phyloP scores from a whole-genome alignment of 1,284 basidiomycete genomes.

The Ceratobasidium sp. region DNA sequence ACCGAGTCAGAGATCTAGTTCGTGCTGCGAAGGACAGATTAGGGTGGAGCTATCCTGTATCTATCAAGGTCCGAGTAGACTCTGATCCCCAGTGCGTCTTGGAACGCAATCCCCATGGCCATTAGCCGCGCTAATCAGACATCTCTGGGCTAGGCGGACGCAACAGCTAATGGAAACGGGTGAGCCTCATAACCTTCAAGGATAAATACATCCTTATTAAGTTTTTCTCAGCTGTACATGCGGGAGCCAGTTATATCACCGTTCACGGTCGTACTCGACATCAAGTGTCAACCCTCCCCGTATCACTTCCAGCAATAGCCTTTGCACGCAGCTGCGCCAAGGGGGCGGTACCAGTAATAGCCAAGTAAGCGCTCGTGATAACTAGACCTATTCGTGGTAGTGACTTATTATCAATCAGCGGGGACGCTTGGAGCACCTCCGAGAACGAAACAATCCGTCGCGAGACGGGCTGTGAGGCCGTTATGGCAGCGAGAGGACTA shows the following conservation, averaged over 20 bases:
- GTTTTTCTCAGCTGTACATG: constrained; percentile 58
- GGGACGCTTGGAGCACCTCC: constrained; percentile 66
- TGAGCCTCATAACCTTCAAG: constrained; percentile 18
- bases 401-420: constrained; percentile 50
- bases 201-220: not conserved
- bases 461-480: constrained; percentile 65
- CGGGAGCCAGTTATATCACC: constrained; percentile 61
- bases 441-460: constrained; percentile 64
- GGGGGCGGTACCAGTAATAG: constrained; percentile 66
- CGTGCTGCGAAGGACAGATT: constrained; percentile 65
- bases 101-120: not conserved
- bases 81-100: constrained; percentile 61
- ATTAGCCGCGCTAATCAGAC: not conserved
- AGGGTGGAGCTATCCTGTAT: constrained; percentile 68
- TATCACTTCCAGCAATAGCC: constrained; percentile 64
- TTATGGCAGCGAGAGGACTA: constrained; percentile 72
- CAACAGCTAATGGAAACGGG: constrained; percentile 65
- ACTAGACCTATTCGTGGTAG: not conserved
- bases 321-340: constrained; percentile 67
- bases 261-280: constrained; percentile 71
- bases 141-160: constrained; percentile 59
- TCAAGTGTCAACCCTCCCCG: constrained; percentile 67
- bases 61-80: constrained; percentile 72
- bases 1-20: constrained; percentile 65
- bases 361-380: constrained; percentile 57